Percentiles rank a stretch among this genome's conserved stretches.
Conservation (phyloP, 495 filamentous ascomycete species). For the Aspergillus olivimuriae region DNA sequence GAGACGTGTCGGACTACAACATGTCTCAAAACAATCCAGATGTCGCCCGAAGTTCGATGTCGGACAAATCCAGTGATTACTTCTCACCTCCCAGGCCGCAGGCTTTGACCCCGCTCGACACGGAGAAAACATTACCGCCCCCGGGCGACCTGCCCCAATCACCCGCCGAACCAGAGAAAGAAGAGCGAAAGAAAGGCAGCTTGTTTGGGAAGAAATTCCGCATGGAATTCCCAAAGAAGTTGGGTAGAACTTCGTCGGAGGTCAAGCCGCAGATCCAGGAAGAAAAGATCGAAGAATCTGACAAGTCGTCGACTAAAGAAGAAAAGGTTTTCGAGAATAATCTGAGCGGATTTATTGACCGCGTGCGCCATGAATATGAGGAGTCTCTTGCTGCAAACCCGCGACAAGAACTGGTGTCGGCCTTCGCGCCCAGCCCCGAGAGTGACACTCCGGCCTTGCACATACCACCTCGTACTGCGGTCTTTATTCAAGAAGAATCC, state of each 20-base stretch:
- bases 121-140: conserved; percentile 35
- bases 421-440: conserved; percentile 68
- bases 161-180: conserved; percentile 62
- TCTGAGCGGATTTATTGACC: conserved; percentile 73
- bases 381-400: conserved; percentile 56
- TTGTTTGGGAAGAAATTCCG: conserved; percentile 86
- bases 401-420: conserved; percentile 49
- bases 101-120: conserved; percentile 17
- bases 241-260: conserved; percentile 68
- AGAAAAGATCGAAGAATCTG: conserved; percentile 79
- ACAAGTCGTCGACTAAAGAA: conserved; percentile 53
- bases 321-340: conserved; percentile 81
- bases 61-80: conserved; percentile 55
- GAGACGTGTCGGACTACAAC: conserved; percentile 16
- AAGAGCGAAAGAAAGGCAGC: conserved; percentile 61
- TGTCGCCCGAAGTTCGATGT: conserved; percentile 38
- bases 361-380: conserved; percentile 70
- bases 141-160: conserved; percentile 48
- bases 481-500: conserved; percentile 93
- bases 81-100: conserved; percentile 45
- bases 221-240: conserved; percentile 81
- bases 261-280: conserved; percentile 69
- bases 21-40: conserved; percentile 33
- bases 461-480: conserved; percentile 69
- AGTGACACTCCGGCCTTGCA: conserved; percentile 82